Evolutionary conservation across 805 yeast species (phyloP).

Genomic region (Cyberlindnera euphorbiae): DNA sequence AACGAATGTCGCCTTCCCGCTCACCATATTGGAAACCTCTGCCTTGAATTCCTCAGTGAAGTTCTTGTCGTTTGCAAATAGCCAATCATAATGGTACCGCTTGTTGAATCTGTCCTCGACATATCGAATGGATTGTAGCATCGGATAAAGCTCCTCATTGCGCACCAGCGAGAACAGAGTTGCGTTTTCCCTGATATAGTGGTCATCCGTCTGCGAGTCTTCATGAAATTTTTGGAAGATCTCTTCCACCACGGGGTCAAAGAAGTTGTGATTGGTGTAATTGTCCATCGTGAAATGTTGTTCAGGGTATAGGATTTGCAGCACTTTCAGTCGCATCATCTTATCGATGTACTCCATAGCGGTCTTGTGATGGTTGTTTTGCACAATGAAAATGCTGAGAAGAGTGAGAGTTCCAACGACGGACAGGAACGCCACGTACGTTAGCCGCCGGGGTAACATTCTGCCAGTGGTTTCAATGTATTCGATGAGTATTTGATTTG

Average conservation of each 20-base stretch:
- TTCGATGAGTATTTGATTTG: too few species aligned
- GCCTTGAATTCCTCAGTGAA: slow-evolving; percentile 51
- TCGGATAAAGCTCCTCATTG: slow-evolving; percentile 54
- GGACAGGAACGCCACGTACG: too few species aligned
- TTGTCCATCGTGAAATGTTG: slow-evolving; percentile 20
- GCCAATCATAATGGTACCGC: slow-evolving; percentile 66
- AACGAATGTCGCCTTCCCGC: slow-evolving; percentile 61
- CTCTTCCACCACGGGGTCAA: slow-evolving; percentile 15
- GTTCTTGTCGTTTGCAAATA: slow-evolving; percentile 64
- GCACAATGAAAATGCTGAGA: slow-evolving; percentile 9
- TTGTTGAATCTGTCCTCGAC: slow-evolving; percentile 64
- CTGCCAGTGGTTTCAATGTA: too few species aligned
- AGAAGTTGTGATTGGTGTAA: slow-evolving; percentile 14
- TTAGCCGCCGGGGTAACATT: too few species aligned
- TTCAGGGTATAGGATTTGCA: slow-evolving; percentile 24
- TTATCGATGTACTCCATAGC: slow-evolving; percentile 20
- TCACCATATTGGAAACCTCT: slow-evolving; percentile 41
- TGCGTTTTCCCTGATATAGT: slow-evolving; percentile 47
- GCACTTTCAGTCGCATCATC: slow-evolving; percentile 15
- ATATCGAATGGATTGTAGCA: slow-evolving; percentile 55
- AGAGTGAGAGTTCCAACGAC: too few species aligned
- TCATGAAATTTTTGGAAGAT: slow-evolving; percentile 8
- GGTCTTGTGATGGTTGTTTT: slow-evolving; percentile 20
- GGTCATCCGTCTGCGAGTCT: slow-evolving; percentile 15
- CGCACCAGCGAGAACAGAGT: slow-evolving; percentile 68